Conservation (phyloP, 2,329 filamentous ascomycete genomes). For the Plenodomus lindquistii region DNA sequence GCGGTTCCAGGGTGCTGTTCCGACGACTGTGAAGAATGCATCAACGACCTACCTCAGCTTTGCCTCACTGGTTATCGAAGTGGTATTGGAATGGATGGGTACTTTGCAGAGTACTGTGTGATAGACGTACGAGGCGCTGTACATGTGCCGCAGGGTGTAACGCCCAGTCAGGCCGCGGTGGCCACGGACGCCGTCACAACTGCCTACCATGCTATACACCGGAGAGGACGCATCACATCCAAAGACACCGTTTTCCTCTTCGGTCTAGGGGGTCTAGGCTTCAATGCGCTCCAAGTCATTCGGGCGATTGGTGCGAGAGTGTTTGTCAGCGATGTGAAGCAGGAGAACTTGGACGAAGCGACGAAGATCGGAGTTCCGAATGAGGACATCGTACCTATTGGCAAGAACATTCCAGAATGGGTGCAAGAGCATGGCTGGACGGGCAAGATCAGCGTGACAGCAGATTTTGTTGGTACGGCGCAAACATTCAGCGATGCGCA, state of each 20-base stretch:
- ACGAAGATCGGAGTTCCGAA: constrained; percentile 13
- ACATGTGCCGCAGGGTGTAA: constrained; percentile 18
- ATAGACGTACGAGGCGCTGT: constrained; percentile 19
- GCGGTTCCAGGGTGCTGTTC: constrained; percentile 22
- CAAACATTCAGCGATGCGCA: constrained; percentile 28
- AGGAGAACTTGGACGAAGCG: constrained; percentile 25
- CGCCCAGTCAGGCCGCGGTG: constrained; percentile 21
- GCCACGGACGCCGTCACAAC: constrained; percentile 27
- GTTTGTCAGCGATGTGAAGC: constrained; percentile 26
- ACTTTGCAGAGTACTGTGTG: constrained; percentile 18
- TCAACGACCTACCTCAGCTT: constrained; percentile 15
- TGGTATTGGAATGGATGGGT: constrained; percentile 24
- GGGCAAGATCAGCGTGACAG: constrained; percentile 20
- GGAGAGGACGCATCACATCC: constrained; percentile 13
- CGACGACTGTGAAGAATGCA: constrained; percentile 18
- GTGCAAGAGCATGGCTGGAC: constrained; percentile 19
- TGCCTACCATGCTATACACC: constrained; percentile 28
- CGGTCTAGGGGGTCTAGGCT: constrained; percentile 23
- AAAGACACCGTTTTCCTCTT: constrained; percentile 24
- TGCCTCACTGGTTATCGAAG: constrained; percentile 16
- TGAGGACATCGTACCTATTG: constrained; percentile 19
- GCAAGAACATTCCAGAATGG: constrained; percentile 19
- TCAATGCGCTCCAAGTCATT: constrained; percentile 27
- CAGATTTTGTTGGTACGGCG: constrained; percentile 25
- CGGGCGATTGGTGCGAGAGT: constrained; percentile 20